Conservation (phyloP, 2,329 filamentous ascomycete species). For the Cladosporium sp. region DNA sequence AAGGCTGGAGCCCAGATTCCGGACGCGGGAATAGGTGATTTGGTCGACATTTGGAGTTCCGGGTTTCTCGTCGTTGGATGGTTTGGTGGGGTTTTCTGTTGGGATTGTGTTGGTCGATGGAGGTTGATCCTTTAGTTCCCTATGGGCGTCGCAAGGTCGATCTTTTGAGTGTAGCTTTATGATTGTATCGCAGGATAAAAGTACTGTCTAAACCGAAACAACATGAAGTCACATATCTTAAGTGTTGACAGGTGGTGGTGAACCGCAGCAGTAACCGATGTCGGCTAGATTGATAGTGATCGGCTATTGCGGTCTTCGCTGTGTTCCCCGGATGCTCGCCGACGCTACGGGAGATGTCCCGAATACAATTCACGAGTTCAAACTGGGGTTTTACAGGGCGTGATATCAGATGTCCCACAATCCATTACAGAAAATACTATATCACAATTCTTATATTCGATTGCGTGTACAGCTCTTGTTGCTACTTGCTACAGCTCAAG, state of each 20-base stretch:
- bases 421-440: background rate
- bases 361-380: background rate
- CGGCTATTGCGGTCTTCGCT: conserved; percentile 6
- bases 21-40: conserved; percentile 53
- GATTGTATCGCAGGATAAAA: background rate
- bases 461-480: background rate
- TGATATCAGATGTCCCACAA: background rate
- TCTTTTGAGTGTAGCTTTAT: background rate
- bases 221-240: background rate
- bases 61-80: conserved; percentile 2
- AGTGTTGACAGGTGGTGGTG: background rate
- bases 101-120: background rate
- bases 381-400: background rate
- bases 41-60: conserved; percentile 7
- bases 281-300: conserved; percentile 6
- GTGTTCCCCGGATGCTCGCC: background rate
- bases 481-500: conserved; percentile 46
- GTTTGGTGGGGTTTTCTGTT: background rate
- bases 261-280: conserved; percentile 4
- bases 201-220: background rate
- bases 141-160: background rate
- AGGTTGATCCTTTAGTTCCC: background rate
- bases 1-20: conserved; percentile 44
- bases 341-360: background rate
- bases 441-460: background rate